Conservation (phyloP, 2,329 filamentous ascomycete species). For the Phyllachora maydis region DNA sequence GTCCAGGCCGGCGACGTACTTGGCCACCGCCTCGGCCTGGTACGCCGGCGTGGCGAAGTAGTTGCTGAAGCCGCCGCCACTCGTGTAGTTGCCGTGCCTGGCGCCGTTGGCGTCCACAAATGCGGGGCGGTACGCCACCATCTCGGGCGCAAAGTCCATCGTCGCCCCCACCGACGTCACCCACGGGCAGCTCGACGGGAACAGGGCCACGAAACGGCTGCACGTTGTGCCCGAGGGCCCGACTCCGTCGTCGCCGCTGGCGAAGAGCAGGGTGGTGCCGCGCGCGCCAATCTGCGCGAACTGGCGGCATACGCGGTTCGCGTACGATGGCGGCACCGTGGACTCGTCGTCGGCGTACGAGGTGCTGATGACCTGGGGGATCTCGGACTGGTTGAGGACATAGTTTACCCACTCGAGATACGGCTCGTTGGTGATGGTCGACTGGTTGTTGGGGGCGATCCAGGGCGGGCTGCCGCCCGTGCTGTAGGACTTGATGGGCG, state of each 20-base stretch:
- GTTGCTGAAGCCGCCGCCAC: slow-evolving; percentile 25
- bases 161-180: slow-evolving; percentile 31
- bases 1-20: no score
- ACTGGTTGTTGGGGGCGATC: no score
- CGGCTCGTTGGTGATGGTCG: slow-evolving; percentile 49
- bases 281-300: slow-evolving; percentile 46
- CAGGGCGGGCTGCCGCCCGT: no score
- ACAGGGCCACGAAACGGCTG: slow-evolving; percentile 33
- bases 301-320: slow-evolving; percentile 37
- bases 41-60: not conserved
- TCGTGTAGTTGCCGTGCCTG: no score
- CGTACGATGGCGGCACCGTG: slow-evolving; percentile 39
- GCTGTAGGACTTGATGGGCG: slow-evolving; percentile 34
- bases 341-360: slow-evolving; percentile 52
- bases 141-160: no score
- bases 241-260: slow-evolving; percentile 36
- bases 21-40: not conserved
- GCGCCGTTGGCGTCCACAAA: no score
- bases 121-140: no score
- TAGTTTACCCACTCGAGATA: slow-evolving; percentile 43
- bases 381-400: slow-evolving; percentile 24
- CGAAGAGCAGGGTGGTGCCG: slow-evolving; percentile 42
- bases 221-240: slow-evolving; percentile 45
- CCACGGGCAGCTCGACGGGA: slow-evolving; percentile 24
- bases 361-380: slow-evolving; percentile 41